These are phyloP conservation scores for Triticum dicoccoides DNA, from an alignment of 176 grass and related monocot species.

Conservation along the genomic window DNA sequence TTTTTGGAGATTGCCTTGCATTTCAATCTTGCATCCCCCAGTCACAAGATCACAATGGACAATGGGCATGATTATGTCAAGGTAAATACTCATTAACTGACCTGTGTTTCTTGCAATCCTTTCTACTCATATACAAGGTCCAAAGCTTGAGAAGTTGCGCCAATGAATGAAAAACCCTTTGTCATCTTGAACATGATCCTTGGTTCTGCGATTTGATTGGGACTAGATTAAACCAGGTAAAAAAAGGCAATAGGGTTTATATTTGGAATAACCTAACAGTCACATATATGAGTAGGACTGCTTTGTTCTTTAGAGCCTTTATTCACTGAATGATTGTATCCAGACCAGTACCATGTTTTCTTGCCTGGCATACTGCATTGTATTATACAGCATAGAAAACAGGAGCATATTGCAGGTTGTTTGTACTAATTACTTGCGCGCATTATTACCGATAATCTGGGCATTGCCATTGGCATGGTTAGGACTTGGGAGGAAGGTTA, in stretches of 20 bases:
- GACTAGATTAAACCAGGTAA: background rate
- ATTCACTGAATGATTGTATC: background rate
- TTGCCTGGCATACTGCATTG: too few species aligned
- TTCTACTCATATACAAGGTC: background rate
- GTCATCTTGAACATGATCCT: background rate
- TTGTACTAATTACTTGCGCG: too few species aligned
- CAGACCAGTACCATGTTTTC: background rate
- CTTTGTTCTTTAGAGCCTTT: background rate
- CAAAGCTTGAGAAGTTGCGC: background rate
- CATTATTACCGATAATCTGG: too few species aligned
- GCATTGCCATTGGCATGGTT: too few species aligned
- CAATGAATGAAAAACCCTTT: background rate
- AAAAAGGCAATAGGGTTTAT: background rate
- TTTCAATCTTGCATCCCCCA: conserved; percentile 36
- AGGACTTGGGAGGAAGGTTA: too few species aligned
- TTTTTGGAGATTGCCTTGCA: conserved; percentile 23
- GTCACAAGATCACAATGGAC: conserved; percentile 40
- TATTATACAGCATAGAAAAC: background rate
- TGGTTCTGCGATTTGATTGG: too few species aligned
- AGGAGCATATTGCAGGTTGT: too few species aligned
- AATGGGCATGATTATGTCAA: conserved; percentile 12
- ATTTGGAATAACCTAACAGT: background rate
- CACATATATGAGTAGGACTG: background rate
- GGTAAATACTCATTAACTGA: background rate
- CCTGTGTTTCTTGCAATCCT: background rate